These are phyloP conservation scores for Dujonia santamariae DNA, from an alignment of 1,139 yeast genomes.

Conservation along the genomic window DNA sequence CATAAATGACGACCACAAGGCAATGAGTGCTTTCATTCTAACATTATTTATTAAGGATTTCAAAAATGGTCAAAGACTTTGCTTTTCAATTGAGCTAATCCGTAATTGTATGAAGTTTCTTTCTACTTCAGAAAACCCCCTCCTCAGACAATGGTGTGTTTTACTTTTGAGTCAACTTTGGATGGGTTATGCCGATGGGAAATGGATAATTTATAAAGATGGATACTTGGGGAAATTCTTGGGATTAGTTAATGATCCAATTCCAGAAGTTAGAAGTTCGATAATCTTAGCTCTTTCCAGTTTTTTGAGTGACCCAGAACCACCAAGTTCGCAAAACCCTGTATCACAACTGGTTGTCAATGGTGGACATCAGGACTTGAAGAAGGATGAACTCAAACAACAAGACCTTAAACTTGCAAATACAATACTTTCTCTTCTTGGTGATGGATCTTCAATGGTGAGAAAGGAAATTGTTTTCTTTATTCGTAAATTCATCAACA, in stretches of 20 bases:
- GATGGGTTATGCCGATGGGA: conserved; percentile 72
- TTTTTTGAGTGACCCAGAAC: conserved; percentile 50
- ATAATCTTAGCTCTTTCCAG: conserved; percentile 71
- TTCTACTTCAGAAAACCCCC: conserved; percentile 75
- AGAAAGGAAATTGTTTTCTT: conserved; percentile 81
- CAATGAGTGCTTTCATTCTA: conserved; percentile 91
- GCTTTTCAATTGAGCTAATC: conserved; percentile 72
- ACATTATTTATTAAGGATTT: conserved; percentile 81
- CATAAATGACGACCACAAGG: conserved; percentile 78
- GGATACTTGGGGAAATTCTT: conserved; percentile 59
- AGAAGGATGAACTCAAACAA: conserved; percentile 48
- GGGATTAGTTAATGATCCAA: conserved; percentile 72
- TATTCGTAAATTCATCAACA: conserved; percentile 68
- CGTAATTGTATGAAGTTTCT: conserved; percentile 66
- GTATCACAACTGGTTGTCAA: conserved; percentile 23
- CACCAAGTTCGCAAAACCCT: conserved; percentile 17
- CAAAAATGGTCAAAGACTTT: conserved; percentile 74
- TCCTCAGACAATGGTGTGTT: conserved; percentile 89
- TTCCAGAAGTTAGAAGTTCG: conserved; percentile 93
- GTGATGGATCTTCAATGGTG: conserved; percentile 89
- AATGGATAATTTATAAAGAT: conserved; percentile 66
- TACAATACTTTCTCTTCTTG: conserved; percentile 47
- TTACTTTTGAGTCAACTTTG: conserved; percentile 76
- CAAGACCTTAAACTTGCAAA: conserved; percentile 54
- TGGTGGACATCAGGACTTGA: conserved; percentile 15